Evolutionary conservation across 2,329 filamentous ascomycete genomes (phyloP).

Genomic region (Cercospora zeina): DNA sequence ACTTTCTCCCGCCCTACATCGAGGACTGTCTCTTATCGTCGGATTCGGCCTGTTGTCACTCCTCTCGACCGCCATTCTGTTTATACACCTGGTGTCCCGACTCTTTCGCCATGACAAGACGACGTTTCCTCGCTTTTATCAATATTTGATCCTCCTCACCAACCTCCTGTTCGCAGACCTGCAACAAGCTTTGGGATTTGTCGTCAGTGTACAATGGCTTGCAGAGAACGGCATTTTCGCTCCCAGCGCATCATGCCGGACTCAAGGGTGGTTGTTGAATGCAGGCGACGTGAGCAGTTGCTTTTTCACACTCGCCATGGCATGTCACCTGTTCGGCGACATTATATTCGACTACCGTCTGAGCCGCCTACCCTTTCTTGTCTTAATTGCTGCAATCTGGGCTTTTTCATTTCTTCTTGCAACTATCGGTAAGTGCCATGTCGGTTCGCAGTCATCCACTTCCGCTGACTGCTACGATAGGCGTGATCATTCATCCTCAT

Average conservation of each 20-base stretch:
- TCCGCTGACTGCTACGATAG: conserved; percentile 30
- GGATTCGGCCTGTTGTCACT: conserved; percentile 32
- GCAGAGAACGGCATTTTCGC: conserved; percentile 56
- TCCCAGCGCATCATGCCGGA: conserved; percentile 56
- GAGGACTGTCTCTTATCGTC: conserved; percentile 32
- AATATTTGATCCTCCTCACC: conserved; percentile 67
- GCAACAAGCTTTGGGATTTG: conserved; percentile 64
- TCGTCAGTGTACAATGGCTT: conserved; percentile 62
- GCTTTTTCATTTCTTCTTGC: conserved; percentile 59
- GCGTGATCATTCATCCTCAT: conserved; percentile 46
- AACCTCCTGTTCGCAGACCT: conserved; percentile 68
- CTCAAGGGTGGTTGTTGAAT: conserved; percentile 67
- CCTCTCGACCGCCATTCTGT: conserved; percentile 27
- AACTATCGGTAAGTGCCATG: conserved; percentile 41
- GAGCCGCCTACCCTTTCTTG: conserved; percentile 54
- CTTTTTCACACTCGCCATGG: conserved; percentile 65
- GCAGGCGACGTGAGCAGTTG: conserved; percentile 65
- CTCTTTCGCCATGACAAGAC: conserved; percentile 32
- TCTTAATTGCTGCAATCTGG: conserved; percentile 56
- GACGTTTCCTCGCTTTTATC: conserved; percentile 48
- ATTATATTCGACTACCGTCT: conserved; percentile 59
- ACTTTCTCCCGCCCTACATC: conserved; percentile 26
- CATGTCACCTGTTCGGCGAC: conserved; percentile 63
- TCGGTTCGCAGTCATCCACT: too few species aligned
- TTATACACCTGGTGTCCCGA: conserved; percentile 34